phyloP scores from a whole-genome alignment of 2,329 filamentous ascomycete species.

The Aspergillus eucalypticola region DNA sequence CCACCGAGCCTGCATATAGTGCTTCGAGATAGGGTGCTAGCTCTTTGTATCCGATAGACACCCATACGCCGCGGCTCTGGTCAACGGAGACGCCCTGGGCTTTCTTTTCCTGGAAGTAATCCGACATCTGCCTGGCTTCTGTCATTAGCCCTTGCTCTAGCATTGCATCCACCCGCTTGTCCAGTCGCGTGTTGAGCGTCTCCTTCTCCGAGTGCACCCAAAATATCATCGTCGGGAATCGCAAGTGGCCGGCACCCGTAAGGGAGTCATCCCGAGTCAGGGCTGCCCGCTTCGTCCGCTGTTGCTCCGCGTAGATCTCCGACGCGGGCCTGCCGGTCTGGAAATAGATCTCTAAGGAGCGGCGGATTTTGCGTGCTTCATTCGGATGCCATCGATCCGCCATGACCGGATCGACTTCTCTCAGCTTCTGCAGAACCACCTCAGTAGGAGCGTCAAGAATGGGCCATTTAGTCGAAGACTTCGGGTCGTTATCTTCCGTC shows the following conservation, averaged over 20 bases:
- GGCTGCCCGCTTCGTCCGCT: conserved; percentile 31
- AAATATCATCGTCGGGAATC: conserved; percentile 68
- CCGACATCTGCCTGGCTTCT: conserved; percentile 59
- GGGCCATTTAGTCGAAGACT: conserved; percentile 55
- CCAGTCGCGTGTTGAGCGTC: conserved; percentile 67
- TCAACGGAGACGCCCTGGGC: conserved; percentile 62
- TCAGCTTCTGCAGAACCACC: conserved; percentile 69
- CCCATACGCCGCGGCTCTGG: conserved; percentile 83
- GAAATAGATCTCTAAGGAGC: conserved; percentile 87
- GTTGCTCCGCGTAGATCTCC: conserved; percentile 82
- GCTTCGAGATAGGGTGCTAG: conserved; percentile 70
- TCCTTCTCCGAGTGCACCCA: conserved; percentile 81
- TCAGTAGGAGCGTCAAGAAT: conserved; percentile 73
- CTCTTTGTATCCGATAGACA: conserved; percentile 95
- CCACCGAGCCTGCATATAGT: conserved; percentile 30
- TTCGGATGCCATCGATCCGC: conserved; percentile 92
- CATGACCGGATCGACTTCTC: conserved; percentile 83
- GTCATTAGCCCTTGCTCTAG: conserved; percentile 63
- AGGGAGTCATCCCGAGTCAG: conserved; percentile 22
- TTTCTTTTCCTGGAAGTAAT: conserved; percentile 48
- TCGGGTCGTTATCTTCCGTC: conserved; percentile 21
- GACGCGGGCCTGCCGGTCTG: conserved; percentile 79
- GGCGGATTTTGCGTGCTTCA: conserved; percentile 82
- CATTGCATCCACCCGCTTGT: conserved; percentile 83
- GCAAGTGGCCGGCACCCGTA: conserved; percentile 37